Conservation (phyloP, 2,329 filamentous ascomycete species). For the Pseudodiploospora longispora region DNA sequence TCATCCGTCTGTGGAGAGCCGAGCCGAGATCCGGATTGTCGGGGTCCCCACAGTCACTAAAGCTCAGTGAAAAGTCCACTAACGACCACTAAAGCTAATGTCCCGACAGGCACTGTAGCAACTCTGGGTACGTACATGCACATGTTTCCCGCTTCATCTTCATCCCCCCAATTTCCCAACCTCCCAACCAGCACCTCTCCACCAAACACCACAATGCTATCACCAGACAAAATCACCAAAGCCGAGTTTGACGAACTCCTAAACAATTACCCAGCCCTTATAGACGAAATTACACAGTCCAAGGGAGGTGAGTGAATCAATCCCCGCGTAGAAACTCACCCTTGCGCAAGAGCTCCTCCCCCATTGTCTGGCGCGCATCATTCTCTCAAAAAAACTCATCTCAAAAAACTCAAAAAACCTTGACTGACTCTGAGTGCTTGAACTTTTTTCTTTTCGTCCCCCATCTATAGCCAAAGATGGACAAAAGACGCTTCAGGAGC, state of each 20-base stretch:
- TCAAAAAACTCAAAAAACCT: neutral
- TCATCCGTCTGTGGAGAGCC: too few species aligned
- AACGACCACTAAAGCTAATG: too few species aligned
- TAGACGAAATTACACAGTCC: slow-evolving; percentile 34
- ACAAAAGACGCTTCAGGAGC: slow-evolving; percentile 43
- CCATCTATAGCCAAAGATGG: slow-evolving; percentile 34
- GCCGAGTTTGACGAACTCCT: slow-evolving; percentile 29
- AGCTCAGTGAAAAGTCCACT: too few species aligned
- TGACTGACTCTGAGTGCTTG: neutral
- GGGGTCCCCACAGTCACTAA: too few species aligned
- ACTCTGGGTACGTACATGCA: too few species aligned
- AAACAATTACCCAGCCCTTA: slow-evolving; percentile 29
- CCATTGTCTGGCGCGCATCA: neutral
- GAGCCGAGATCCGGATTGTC: too few species aligned
- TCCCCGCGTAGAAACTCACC: too few species aligned
- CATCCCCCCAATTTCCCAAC: too few species aligned
- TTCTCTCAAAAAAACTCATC: neutral
- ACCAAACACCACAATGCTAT: neutral
- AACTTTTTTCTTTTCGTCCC: neutral
- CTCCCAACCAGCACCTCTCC: too few species aligned
- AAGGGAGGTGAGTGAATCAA: slow-evolving; percentile 32
- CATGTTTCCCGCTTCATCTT: too few species aligned
- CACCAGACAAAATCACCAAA: slow-evolving; percentile 17
- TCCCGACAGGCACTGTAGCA: too few species aligned
- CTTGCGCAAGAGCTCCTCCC: slow-evolving; percentile 1